Base-by-base conservation (phyloP, 2,329 filamentous ascomycete genomes). In the Talaromyces sp. region DNA sequence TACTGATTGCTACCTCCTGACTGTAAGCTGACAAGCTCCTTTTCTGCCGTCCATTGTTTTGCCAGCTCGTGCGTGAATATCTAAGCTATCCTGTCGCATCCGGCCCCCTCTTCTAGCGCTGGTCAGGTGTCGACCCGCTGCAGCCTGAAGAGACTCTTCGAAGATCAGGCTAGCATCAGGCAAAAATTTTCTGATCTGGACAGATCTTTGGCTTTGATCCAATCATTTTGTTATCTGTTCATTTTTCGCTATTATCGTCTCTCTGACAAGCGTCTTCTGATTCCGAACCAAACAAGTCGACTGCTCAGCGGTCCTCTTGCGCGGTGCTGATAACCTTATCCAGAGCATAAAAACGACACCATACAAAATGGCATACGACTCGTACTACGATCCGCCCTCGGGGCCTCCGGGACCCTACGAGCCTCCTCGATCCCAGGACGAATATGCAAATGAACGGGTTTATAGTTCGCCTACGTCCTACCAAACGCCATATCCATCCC, bases 401-500 rank as follows among this genome's bases (percentile, higher is more conserved):
- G 41, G 59, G 15, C 22, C 50, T 31, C 13, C 56, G 63, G 74
- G 68, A 59, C 68, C 72, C 33, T 77, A 75, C 64, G 67, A 72
- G 22, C 71, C 73, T 61, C 64, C 69, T 66, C 71, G 59, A 19
- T 52, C 39, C 17, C 31, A 63, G 25, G 68, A 63, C n/a, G 49
- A 59, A 41, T 61, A 63, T 50, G 65, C 68, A 27, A 59, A 49
- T 25, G 64, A 66, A 25, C 52, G 43, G 35, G 17, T 45, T 19
- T 66, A 62, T 33, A 47, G 22, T 22, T 37, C 50, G 25, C 22
- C 66, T 69, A 57, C 68, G 69, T 59, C 69, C 75, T 69, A 66
- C 74, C 66, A 68, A 7, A 70, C 73, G 68, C 73, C 75, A 37
- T 75, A 78, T 70, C 74, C 76, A 27, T 73, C 72, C 4, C 72